Conservation (phyloP, 768 basidiomycete genomes). For the Collybiopsis luxurians region DNA sequence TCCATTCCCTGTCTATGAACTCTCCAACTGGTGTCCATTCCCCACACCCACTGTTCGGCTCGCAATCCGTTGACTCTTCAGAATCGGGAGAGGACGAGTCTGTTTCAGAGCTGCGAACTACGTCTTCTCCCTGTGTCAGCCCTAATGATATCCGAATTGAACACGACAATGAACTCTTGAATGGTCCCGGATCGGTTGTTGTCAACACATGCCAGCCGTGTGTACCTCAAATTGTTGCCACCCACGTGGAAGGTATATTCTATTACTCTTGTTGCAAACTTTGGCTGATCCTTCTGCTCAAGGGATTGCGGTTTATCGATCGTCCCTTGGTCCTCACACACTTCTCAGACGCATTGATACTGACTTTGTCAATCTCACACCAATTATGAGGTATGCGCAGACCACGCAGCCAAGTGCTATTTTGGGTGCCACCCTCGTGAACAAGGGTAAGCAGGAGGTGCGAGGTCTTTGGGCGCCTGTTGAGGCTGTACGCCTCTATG, state of each 20-base stretch:
- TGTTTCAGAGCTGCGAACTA: background rate
- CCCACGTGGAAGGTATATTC: slow-evolving; percentile 63
- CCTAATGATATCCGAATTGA: slow-evolving; percentile 32
- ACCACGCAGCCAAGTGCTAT: slow-evolving; percentile 37
- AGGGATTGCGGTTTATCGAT: slow-evolving; percentile 79
- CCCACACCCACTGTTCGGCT: slow-evolving; percentile 22
- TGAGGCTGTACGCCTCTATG: slow-evolving; percentile 47
- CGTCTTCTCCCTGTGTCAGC: slow-evolving; percentile 33
- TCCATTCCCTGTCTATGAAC: slow-evolving; percentile 40
- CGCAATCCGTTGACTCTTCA: background rate
- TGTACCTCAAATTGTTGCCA: slow-evolving; percentile 60
- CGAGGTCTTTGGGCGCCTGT: slow-evolving; percentile 74
- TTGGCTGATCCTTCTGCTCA: slow-evolving; percentile 12
- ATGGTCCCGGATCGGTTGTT: slow-evolving; percentile 40
- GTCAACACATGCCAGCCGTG: slow-evolving; percentile 66
- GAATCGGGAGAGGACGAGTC: background rate
- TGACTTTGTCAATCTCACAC: slow-evolving; percentile 72
- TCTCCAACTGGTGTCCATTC: slow-evolving; percentile 30
- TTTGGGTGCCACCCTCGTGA: slow-evolving; percentile 47
- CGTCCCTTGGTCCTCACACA: slow-evolving; percentile 49
- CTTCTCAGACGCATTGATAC: slow-evolving; percentile 75
- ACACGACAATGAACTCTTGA: slow-evolving; percentile 23
- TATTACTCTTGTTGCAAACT: background rate
- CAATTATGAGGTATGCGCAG: slow-evolving; percentile 46
- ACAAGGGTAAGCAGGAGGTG: slow-evolving; percentile 50